Evolutionary conservation across 2,329 filamentous ascomycete genomes (phyloP).

Genomic region (Fusarium neocosmosporiellum): DNA sequence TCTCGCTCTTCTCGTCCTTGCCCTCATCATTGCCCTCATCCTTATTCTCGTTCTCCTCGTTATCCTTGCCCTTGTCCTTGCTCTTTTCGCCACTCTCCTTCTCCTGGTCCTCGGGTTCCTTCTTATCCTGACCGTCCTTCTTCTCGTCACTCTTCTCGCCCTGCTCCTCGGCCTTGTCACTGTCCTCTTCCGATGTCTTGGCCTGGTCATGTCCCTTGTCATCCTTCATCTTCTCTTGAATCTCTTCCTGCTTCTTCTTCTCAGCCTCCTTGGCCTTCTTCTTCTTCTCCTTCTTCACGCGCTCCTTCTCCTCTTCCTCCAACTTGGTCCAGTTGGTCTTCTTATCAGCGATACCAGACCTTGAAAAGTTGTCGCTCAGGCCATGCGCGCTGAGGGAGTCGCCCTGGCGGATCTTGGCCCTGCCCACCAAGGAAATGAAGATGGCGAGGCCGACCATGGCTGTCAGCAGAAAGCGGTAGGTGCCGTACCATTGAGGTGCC

Average conservation of each 20-base stretch:
- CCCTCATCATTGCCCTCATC: background rate
- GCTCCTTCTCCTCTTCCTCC: slow-evolving; percentile 55
- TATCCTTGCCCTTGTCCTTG: slow-evolving; percentile 36
- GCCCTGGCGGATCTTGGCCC: slow-evolving; percentile 74
- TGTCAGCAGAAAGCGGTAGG: slow-evolving; percentile 92
- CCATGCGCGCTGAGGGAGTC: slow-evolving; percentile 47
- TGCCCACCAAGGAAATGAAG: slow-evolving; percentile 81
- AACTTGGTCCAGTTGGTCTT: slow-evolving; percentile 59
- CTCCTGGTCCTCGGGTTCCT: slow-evolving; percentile 31
- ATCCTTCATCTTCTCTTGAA: slow-evolving; percentile 45
- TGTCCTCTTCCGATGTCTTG: slow-evolving; percentile 10
- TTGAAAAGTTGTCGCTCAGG: slow-evolving; percentile 53
- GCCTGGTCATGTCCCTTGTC: slow-evolving; percentile 36
- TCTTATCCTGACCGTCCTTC: slow-evolving; percentile 14
- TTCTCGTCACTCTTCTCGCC: slow-evolving; percentile 40
- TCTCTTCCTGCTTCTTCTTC: slow-evolving; percentile 44
- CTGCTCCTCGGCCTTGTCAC: slow-evolving; percentile 22
- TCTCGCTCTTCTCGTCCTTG: slow-evolving; percentile 4
- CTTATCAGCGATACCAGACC: slow-evolving; percentile 48
- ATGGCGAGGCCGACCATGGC: slow-evolving; percentile 89
- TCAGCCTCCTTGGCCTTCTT: slow-evolving; percentile 50
- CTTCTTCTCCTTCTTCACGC: slow-evolving; percentile 52
- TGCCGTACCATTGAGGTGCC: slow-evolving; percentile 86
- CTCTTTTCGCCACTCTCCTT: slow-evolving; percentile 35
- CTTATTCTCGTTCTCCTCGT: slow-evolving; percentile 41